Conservation (phyloP, 2,329 filamentous ascomycete species). For the Neopestalotiopsis sp. region DNA sequence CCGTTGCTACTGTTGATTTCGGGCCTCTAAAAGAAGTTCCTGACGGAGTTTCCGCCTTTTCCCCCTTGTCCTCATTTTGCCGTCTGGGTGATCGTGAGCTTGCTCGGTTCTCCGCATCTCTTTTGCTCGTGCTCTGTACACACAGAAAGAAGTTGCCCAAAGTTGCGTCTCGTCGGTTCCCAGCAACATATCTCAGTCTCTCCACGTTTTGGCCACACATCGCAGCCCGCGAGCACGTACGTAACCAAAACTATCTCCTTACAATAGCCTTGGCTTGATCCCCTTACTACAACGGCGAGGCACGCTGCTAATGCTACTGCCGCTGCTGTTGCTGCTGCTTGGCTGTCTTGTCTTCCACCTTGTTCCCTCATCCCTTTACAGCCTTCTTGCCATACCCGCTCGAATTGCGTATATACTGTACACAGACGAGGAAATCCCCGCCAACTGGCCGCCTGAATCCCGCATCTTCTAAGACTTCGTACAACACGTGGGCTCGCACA, state of each 20-base stretch:
- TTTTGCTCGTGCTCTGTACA: background rate
- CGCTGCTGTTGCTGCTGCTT: background rate
- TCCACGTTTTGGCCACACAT: background rate
- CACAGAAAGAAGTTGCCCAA: background rate
- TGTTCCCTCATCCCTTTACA: background rate
- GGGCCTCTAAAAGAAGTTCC: no score
- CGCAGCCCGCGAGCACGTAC: background rate
- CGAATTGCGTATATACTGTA: background rate
- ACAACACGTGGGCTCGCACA: background rate
- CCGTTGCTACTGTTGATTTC: no score
- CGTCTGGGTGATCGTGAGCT: no score
- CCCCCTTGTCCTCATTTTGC: no score
- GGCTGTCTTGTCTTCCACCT: background rate
- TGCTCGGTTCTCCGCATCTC: no score
- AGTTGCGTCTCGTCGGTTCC: background rate
- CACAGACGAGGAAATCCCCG: background rate
- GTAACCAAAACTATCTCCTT: conserved; percentile 2
- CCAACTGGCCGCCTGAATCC: background rate
- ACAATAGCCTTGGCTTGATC: background rate
- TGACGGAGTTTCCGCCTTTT: no score
- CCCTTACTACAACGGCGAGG: background rate
- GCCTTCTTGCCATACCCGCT: background rate
- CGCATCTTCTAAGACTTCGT: background rate
- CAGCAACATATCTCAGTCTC: background rate
- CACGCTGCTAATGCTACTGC: background rate